A percentile compares a stretch with the other conserved stretches of the same genome.
Evolutionary conservation across 495 filamentous ascomycete genomes (phyloP).

Genomic region (Sphaerosporella brunnea): DNA sequence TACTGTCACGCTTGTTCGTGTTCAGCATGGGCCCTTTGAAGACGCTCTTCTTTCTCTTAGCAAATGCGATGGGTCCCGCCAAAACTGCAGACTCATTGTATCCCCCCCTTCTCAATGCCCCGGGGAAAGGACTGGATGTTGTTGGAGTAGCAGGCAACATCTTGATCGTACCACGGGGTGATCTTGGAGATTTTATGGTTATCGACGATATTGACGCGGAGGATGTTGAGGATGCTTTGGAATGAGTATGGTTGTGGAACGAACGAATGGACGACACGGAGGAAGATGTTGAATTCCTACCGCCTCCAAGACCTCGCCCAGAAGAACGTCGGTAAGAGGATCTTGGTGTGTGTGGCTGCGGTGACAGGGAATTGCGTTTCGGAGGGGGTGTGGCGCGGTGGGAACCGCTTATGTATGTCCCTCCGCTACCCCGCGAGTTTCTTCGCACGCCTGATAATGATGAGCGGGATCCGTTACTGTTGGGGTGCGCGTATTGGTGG

Average conservation of each 20-base stretch:
- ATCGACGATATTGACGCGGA: slow-evolving; percentile 55
- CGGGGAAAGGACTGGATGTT: slow-evolving; percentile 49
- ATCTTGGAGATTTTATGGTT: slow-evolving; percentile 42
- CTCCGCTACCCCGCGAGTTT: slow-evolving; percentile 19
- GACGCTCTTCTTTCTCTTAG: slow-evolving; percentile 69
- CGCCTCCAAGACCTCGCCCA: slow-evolving; percentile 57
- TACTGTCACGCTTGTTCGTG: slow-evolving; percentile 27
- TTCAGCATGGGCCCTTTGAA: slow-evolving; percentile 71
- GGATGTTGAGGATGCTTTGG: slow-evolving; percentile 84
- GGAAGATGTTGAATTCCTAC: slow-evolving; percentile 88
- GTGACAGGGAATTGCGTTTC: slow-evolving; percentile 74
- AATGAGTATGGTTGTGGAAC: slow-evolving; percentile 82
- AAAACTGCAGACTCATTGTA: slow-evolving; percentile 26
- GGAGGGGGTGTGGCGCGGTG: slow-evolving; percentile 29
- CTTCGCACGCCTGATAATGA: slow-evolving; percentile 12
- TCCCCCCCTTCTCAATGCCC: slow-evolving; percentile 51
- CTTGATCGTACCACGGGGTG: slow-evolving; percentile 80
- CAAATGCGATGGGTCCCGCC: slow-evolving; percentile 58
- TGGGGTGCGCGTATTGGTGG: slow-evolving; percentile 34
- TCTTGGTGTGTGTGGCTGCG: slow-evolving; percentile 71
- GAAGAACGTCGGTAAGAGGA: slow-evolving; percentile 61
- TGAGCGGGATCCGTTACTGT: slow-evolving; percentile 7
- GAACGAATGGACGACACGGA: slow-evolving; percentile 85
- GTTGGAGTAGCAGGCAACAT: slow-evolving; percentile 86
- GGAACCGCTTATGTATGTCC: slow-evolving; percentile 18